These are phyloP conservation scores for Microcos paniculata DNA, from an alignment of 345 rosid genomes.

Conservation along the genomic window DNA sequence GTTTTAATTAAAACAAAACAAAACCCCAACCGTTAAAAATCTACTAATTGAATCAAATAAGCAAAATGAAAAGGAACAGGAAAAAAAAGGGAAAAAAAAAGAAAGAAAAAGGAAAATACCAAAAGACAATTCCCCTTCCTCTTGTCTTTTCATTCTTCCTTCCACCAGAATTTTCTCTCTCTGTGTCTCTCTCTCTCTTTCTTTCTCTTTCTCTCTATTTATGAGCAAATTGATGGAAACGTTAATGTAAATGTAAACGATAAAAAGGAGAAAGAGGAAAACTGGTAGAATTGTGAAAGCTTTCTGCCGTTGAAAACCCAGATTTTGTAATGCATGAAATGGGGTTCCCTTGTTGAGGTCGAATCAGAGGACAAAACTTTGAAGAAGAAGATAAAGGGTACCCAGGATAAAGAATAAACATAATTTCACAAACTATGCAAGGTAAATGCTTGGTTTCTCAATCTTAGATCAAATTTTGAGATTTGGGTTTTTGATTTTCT, in stretches of 20 bases:
- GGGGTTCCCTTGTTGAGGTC: constrained; percentile 27
- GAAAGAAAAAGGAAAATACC: neutral
- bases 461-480: constrained; percentile 13
- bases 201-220: neutral
- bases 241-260: neutral
- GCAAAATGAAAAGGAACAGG: neutral
- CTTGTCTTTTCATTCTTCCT: neutral
- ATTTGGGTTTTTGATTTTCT: neutral
- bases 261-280: neutral
- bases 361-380: constrained; percentile 12
- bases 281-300: neutral
- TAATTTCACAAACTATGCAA: constrained; percentile 24
- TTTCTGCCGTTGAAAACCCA: constrained; percentile 10
- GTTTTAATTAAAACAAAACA: constrained; percentile 13
- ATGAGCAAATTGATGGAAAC: constrained; percentile 5
- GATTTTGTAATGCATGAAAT: constrained; percentile 13
- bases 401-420: constrained; percentile 1
- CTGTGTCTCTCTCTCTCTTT: neutral
- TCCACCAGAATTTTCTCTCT: neutral
- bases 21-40: constrained; percentile 9
- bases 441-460: constrained; percentile 25
- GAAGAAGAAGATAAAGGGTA: constrained; percentile 1
- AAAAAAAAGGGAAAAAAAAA: neutral
- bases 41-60: constrained; percentile 8
- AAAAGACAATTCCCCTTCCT: neutral